Evolutionary conservation across 2,329 filamentous ascomycete genomes (phyloP), one percentile per base, ranked within the genome.

Genomic region (Ophidiomyces ophidiicola): DNA sequence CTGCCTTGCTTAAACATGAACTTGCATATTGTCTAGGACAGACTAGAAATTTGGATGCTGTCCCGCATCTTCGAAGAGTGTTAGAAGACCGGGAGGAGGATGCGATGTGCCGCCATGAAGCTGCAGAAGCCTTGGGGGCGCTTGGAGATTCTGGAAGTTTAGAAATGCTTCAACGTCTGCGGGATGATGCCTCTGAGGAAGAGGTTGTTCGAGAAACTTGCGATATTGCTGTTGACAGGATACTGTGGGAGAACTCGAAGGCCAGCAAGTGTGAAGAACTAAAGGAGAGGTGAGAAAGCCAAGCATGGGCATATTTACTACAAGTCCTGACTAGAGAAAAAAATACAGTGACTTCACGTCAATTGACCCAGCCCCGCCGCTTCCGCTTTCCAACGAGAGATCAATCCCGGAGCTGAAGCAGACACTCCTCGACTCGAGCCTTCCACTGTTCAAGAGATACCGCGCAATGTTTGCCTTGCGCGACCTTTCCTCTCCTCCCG

Each of bases 401-500:
- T 78, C 77, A 3, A 83, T 94, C 34, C 69, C 79, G 23, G 76
- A 82, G 41, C 71, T 98, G 23, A 80, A 82, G 54, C 71, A 74
- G 54, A 76, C 74, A 17, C 70, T 98, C 39, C 77, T 96, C 61
- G 80, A 96, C 60, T 79, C 80, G 4, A 72, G 67, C 4, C 66
- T 79, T 34, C 83, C 86, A 17, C 74, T 98, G 8, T 98, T 98
- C 69, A 69, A 85, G 57, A 79, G 90, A 57, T 98, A 98, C 66
- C 78, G 90, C 54, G 88, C 90, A 59, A 98, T 98, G 90, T 98
- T 98, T 57, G 83, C 85, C 43, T 78, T 98, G 37, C 81, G 90
- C 55, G 90, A 98, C 61, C 78, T 98, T 37, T 86, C 87, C 15
- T 94, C 87, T 3, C 90, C 90, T 11, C 87, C 88, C 6, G 82